Percentiles rank a stretch among this genome's conserved stretches.
Conservation (phyloP, 1,139 yeast genomes). For the Debaryomyces sp. region DNA sequence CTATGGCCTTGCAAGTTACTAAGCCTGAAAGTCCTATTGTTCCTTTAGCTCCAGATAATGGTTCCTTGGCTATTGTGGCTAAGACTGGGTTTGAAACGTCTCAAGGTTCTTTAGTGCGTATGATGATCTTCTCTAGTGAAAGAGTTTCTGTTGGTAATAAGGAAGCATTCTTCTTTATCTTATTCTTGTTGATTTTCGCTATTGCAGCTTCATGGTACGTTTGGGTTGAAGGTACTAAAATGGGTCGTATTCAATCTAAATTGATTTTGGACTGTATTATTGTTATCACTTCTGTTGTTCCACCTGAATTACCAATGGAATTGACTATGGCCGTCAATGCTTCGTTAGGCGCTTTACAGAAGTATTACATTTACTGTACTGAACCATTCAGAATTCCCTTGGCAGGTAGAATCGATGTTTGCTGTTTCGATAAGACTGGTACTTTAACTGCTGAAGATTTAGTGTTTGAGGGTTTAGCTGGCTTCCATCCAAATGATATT, state of each 20-base stretch:
- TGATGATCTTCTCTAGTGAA: constrained; percentile 96
- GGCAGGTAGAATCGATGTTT: constrained; percentile 97
- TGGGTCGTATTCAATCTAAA: constrained; percentile 95
- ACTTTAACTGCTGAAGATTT: constrained; percentile 97
- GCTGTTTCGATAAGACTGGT: constrained; percentile 99
- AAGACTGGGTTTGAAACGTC: constrained; percentile 98
- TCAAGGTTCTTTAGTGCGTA: constrained; percentile 96
- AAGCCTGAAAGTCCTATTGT: constrained; percentile 55
- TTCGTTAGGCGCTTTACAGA: constrained; percentile 83
- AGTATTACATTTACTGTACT: constrained; percentile 91
- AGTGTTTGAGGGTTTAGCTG: constrained; percentile 95
- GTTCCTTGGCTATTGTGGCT: constrained; percentile 88
- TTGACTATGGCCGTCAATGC: constrained; percentile 96
- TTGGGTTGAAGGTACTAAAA: constrained; percentile 95
- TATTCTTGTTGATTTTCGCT: constrained; percentile 88
- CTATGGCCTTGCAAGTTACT: constrained; percentile 91
- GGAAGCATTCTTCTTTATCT: constrained; percentile 90
- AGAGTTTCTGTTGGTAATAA: constrained; percentile 95
- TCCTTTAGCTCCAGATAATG: constrained; percentile 79
- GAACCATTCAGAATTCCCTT: constrained; percentile 98
- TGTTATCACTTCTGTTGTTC: constrained; percentile 96
- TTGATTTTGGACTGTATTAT: constrained; percentile 92
- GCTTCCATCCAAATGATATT: constrained; percentile 59
- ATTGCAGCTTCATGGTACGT: constrained; percentile 97
- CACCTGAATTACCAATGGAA: constrained; percentile 99